Conservation (phyloP, 345 rosid species). For the Corymbia maculata region DNA sequence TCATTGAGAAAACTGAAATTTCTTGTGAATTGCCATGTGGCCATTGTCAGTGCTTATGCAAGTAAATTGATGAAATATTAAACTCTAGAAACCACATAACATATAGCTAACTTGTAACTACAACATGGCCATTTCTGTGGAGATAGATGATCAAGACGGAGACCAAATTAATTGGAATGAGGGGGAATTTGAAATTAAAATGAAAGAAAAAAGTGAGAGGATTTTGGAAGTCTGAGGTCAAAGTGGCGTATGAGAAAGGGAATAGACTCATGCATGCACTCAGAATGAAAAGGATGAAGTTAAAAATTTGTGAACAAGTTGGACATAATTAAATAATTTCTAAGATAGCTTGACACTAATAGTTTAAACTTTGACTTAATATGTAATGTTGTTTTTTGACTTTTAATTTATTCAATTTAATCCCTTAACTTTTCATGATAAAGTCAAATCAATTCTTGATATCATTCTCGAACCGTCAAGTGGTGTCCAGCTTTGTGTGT, state of each 20-base stretch:
- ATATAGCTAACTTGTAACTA: background rate
- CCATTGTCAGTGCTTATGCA: background rate
- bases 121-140: background rate
- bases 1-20: background rate
- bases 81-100: background rate
- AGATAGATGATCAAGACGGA: background rate
- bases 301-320: background rate
- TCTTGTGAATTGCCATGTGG: background rate
- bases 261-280: background rate
- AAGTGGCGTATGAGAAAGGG: background rate
- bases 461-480: too few relatives aligned
- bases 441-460: background rate
- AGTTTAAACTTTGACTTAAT: rapidly evolving
- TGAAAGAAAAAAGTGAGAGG: background rate
- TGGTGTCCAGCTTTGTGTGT: too few relatives aligned
- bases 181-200: background rate
- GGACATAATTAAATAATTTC: background rate
- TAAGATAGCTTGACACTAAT: too few relatives aligned
- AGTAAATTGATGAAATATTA: background rate
- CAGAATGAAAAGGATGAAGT: background rate
- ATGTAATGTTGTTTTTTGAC: too few relatives aligned
- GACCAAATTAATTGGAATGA: background rate
- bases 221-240: background rate
- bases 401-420: too few relatives aligned
- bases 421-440: background rate